Conservation (phyloP, 2,329 filamentous ascomycete genomes). For the Diplodia seriata region DNA sequence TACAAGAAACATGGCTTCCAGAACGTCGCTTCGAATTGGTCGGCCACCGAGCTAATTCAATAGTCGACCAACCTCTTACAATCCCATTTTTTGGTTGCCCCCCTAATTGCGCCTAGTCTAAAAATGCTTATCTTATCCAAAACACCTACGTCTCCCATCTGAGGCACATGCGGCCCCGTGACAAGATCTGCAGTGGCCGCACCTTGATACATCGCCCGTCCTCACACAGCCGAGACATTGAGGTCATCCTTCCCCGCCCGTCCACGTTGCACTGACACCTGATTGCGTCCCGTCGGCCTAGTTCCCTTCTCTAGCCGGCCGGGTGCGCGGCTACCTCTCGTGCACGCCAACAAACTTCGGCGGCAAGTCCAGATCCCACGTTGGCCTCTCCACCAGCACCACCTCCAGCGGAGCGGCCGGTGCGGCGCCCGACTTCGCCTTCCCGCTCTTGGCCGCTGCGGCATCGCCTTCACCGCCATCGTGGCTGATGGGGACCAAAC, state of each 20-base stretch:
- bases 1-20: constrained; percentile 7
- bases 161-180: constrained; percentile 17
- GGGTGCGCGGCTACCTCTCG: constrained; percentile 36
- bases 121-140: constrained; percentile 32
- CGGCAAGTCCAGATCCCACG: constrained; percentile 80
- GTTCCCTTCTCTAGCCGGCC: not conserved
- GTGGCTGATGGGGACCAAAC: constrained; percentile 65
- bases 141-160: constrained; percentile 25
- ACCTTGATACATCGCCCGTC: constrained; percentile 21
- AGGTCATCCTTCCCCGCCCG: constrained; percentile 20
- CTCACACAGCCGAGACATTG: constrained; percentile 23
- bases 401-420: constrained; percentile 68
- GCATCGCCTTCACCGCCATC: constrained; percentile 57
- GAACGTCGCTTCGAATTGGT: constrained; percentile 15
- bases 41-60: constrained; percentile 6
- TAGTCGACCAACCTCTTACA: constrained; percentile 9
- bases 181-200: constrained; percentile 25
- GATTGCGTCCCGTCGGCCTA: not conserved
- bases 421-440: constrained; percentile 35
- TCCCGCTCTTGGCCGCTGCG: constrained; percentile 36
- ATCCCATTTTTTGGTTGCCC: constrained; percentile 10
- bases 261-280: constrained; percentile 12
- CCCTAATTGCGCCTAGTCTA: constrained; percentile 22
- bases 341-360: constrained; percentile 62
- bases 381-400: constrained; percentile 84